Evolutionary conservation across 2,329 filamentous ascomycete species (phyloP).

Genomic region (Dactylonectria estremocensis): DNA sequence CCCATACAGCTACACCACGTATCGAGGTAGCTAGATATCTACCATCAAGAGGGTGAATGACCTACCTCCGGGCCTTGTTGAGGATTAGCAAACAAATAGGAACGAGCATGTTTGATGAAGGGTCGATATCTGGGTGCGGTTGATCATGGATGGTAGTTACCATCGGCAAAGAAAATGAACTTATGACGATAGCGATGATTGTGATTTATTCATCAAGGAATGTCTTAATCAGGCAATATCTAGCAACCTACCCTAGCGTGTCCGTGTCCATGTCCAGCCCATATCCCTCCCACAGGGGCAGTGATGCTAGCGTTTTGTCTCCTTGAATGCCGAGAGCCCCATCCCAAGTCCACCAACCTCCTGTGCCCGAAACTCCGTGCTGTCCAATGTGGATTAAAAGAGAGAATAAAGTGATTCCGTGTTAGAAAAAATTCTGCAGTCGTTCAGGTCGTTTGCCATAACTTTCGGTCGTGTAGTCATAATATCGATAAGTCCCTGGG

Average conservation of each 20-base stretch:
- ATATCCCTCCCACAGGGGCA: slow-evolving; percentile 46
- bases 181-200: slow-evolving; percentile 40
- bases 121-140: background rate
- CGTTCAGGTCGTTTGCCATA: slow-evolving; percentile 36
- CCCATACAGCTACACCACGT: slow-evolving; percentile 87
- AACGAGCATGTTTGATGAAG: background rate
- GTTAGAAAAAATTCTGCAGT: slow-evolving; percentile 36
- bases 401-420: slow-evolving; percentile 12
- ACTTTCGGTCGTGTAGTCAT: slow-evolving; percentile 38
- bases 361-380: slow-evolving; percentile 42
- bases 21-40: slow-evolving; percentile 76
- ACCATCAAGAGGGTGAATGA: background rate
- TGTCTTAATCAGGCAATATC: slow-evolving; percentile 29
- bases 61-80: background rate
- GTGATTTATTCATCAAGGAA: slow-evolving; percentile 44
- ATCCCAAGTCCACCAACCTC: slow-evolving; percentile 7
- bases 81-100: background rate
- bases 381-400: slow-evolving; percentile 35
- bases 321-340: slow-evolving; percentile 19
- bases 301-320: slow-evolving; percentile 30
- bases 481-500: slow-evolving; percentile 15
- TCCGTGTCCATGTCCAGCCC: slow-evolving; percentile 29
- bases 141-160: slow-evolving; percentile 20
- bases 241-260: slow-evolving; percentile 29
- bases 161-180: slow-evolving; percentile 20